Conservation (phyloP, 768 basidiomycete genomes). For the Clitopilus hobsonii region DNA sequence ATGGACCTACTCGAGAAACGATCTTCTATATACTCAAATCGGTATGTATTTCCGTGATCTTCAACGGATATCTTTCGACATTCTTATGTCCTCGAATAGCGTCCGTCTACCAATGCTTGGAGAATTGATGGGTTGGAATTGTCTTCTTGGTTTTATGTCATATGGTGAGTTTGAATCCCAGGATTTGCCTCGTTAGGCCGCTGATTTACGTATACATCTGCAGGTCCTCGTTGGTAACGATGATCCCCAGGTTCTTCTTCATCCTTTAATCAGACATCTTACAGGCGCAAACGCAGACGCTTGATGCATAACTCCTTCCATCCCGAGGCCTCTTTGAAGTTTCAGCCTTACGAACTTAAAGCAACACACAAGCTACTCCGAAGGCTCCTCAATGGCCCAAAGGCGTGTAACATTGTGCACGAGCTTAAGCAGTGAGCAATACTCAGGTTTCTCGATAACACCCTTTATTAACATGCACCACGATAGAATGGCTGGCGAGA, state of each 20-base stretch:
- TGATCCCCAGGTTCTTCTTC: too few species aligned
- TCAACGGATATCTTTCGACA: background rate
- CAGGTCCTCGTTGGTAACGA: too few species aligned
- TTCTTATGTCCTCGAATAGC: conserved; percentile 6
- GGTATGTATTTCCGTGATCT: conserved; percentile 7
- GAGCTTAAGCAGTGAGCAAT: conserved; percentile 14
- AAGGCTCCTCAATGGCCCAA: conserved; percentile 4
- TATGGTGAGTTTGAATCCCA: background rate
- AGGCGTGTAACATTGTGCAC: conserved; percentile 8
- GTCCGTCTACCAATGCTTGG: conserved; percentile 9
- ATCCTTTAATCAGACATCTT: too few species aligned
- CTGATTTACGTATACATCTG: too few species aligned
- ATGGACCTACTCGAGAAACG: conserved; percentile 20
- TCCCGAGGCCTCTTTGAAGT: conserved; percentile 7
- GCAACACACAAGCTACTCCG: conserved; percentile 14
- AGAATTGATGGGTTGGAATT: conserved; percentile 4
- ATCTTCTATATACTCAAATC: conserved; percentile 16
- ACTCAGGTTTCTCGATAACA: background rate
- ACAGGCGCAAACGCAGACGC: conserved; percentile 14
- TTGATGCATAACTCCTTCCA: conserved; percentile 16
- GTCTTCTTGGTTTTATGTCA: background rate
- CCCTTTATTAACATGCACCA: background rate
- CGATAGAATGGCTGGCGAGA: conserved; percentile 17
- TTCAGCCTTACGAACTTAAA: conserved; percentile 11
- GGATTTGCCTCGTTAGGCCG: too few species aligned